Percentiles rank a stretch among this genome's conserved stretches.
Conservation (phyloP, 2,329 filamentous ascomycete genomes). For the Stemphylium lycopersici region DNA sequence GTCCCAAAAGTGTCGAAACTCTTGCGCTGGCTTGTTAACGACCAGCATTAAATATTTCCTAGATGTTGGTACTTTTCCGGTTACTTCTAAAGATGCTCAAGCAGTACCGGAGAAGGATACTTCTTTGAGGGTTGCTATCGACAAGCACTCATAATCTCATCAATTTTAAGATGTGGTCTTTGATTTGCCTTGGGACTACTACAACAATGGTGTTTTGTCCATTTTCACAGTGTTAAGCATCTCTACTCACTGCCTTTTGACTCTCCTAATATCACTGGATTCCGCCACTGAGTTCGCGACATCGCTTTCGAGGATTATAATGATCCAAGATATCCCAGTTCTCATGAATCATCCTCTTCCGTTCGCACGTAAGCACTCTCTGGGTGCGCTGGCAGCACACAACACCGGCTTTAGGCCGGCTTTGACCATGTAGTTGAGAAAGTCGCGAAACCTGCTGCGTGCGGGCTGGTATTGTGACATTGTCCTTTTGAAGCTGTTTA, state of each 20-base stretch:
- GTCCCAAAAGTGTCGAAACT: too few relatives aligned
- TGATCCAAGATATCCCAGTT: background rate
- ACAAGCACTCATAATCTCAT: too few relatives aligned
- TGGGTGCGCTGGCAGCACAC: background rate
- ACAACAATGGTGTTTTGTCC: too few relatives aligned
- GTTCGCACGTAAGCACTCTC: background rate
- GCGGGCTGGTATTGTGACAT: constrained; percentile 21
- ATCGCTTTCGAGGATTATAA: constrained; percentile 1
- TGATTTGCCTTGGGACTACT: too few relatives aligned
- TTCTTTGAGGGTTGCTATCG: too few relatives aligned
- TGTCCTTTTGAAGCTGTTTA: constrained; percentile 23
- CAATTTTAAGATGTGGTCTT: too few relatives aligned
- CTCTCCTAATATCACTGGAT: background rate
- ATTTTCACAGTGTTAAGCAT: background rate
- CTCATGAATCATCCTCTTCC: background rate
- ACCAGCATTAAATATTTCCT: too few relatives aligned
- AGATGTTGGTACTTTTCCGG: too few relatives aligned
- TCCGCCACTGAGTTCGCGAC: background rate
- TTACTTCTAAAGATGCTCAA: too few relatives aligned
- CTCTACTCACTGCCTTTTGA: background rate
- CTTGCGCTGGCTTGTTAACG: too few relatives aligned
- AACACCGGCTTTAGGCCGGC: background rate
- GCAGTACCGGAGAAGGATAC: too few relatives aligned
- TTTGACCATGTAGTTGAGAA: background rate
- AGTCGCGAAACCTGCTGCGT: background rate